Evolutionary conservation across 306 rosid genomes (phyloP).

Genomic region (Argentina anserina): DNA sequence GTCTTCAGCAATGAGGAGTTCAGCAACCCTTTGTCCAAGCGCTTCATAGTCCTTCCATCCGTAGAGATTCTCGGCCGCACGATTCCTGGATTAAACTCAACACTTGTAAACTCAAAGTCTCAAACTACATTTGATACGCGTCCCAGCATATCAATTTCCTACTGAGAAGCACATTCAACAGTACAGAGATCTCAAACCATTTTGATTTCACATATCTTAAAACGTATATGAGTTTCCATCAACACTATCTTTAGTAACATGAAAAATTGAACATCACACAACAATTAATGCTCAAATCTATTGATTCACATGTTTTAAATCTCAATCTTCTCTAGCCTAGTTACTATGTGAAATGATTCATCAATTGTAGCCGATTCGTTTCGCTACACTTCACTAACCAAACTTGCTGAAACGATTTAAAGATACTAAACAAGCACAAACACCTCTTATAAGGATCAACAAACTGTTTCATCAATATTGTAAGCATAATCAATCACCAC

Average conservation of each 20-base stretch:
- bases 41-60: slow-evolving; percentile 76
- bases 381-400: too few relatives aligned
- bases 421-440: neutral
- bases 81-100: slow-evolving; percentile 48
- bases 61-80: slow-evolving; percentile 51
- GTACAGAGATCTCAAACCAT: too few relatives aligned
- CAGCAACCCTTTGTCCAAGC: slow-evolving; percentile 39
- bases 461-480: neutral
- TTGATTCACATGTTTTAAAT: too few relatives aligned
- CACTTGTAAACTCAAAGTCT: neutral
- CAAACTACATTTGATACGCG: neutral
- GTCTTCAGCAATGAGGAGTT: slow-evolving; percentile 44
- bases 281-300: too few relatives aligned
- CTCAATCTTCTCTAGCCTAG: too few relatives aligned
- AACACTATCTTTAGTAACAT: neutral
- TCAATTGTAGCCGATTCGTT: too few relatives aligned
- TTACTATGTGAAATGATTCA: too few relatives aligned
- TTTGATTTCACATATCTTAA: too few relatives aligned
- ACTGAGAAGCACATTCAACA: too few relatives aligned
- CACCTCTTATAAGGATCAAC: neutral
- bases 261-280: too few relatives aligned
- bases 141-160: neutral
- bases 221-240: neutral
- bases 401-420: too few relatives aligned
- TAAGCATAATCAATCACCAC: too few relatives aligned